Base-by-base conservation (phyloP, 129 eudicot genomes). In the Solidago caesia region DNA sequence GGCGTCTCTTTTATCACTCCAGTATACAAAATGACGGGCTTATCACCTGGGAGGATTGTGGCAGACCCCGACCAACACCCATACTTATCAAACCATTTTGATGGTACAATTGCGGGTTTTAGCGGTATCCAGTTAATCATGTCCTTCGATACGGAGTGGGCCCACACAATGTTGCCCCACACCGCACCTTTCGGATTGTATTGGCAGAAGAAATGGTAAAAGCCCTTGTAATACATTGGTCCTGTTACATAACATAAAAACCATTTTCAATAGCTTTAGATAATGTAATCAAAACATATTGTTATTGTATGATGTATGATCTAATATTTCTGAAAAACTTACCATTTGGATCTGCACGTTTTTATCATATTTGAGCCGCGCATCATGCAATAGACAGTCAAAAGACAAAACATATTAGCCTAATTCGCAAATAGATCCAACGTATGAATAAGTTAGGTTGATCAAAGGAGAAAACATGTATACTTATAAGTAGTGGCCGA, bases 11-110 rank as follows among this genome's bases (percentile, higher is more conserved):
- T 81, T 0, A 83, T 63, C 2, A 86, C 72, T 10, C 97, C 96
- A 2, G 96, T 92, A 63, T 92, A 92, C 77, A 89, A 85, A 25
- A 92, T 83, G 9, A 92, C 59, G 6, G 97, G 97, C 76, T 68
- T 81, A 67, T 84, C 42, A 6, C 92, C 88, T 0, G 91, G 96
- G 11, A 89, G 87, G 55, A 92, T 78, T 2, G 96, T 92, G 79
- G 87, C 84, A 2, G 97, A 92, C 5, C 97, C 97, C 4, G 97
- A 87, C 96, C 93, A 92, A 44, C 87, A 83, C 46, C 97, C 97
- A 6, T 77, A 85, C 33, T 75, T 76, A 60, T 92, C 97, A 26
- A 87, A 92, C 68, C 88, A 85, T 73, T 82, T 77, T 39, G 94
- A 83, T 21, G 92, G 88, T 47, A 41, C 71, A 6, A 92, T 25